Evolutionary conservation across 2,329 filamentous ascomycete genomes (phyloP).

Genomic region (Basipetospora chlamydospora): DNA sequence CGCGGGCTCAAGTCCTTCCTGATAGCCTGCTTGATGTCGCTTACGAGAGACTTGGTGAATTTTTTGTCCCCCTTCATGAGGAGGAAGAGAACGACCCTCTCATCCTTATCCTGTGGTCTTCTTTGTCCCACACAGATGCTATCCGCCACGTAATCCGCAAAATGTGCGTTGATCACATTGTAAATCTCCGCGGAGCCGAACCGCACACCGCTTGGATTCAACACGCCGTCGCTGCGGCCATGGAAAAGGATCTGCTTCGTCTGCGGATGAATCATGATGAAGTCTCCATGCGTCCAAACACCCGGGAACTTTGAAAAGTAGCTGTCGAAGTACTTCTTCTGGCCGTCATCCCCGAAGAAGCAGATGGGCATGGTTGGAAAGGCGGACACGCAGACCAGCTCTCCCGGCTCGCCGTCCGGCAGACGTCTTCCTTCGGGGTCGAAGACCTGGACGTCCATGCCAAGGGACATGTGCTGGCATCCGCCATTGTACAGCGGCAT

Average conservation of each 20-base stretch:
- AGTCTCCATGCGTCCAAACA: conserved; percentile 76
- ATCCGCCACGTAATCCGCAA: conserved; percentile 49
- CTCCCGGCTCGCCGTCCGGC: conserved; percentile 50
- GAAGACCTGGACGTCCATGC: conserved; percentile 40
- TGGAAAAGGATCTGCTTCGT: conserved; percentile 54
- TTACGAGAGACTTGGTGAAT: conserved; percentile 40
- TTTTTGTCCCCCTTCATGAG: conserved; percentile 39
- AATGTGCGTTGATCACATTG: conserved; percentile 52
- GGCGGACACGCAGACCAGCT: conserved; percentile 53
- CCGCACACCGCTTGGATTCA: conserved; percentile 65
- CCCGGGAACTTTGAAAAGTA: conserved; percentile 49
- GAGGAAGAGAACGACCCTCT: conserved; percentile 40
- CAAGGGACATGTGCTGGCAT: conserved; percentile 33
- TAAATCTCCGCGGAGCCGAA: conserved; percentile 77
- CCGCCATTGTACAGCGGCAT: conserved; percentile 48
- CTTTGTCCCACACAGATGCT: conserved; percentile 71
- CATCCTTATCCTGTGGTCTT: conserved; percentile 39
- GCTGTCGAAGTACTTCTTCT: conserved; percentile 41
- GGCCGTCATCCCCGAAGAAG: conserved; percentile 44
- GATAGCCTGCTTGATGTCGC: conserved; percentile 49
- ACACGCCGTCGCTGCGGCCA: conserved; percentile 61
- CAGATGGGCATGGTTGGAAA: conserved; percentile 65
- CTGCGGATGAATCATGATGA: conserved; percentile 53
- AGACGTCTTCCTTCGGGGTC: conserved; percentile 28
- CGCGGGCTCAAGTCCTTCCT: conserved; percentile 51